These are phyloP conservation scores for Fraxinus anomala DNA, from an alignment of 257 asterid species.

Conservation along the genomic window DNA sequence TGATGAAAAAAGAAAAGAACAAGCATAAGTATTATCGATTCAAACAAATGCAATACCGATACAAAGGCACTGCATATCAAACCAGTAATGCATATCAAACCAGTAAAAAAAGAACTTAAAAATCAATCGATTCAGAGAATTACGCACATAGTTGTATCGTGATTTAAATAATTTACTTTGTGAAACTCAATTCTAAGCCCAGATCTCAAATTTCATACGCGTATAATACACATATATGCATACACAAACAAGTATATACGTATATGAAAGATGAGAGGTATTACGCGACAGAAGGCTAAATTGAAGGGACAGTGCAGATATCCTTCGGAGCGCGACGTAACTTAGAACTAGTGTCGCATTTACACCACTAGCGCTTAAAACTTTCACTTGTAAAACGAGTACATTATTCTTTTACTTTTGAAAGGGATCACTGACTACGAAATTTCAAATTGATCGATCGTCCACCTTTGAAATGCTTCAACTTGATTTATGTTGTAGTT, in stretches of 20 bases:
- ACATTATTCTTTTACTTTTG: too few relatives aligned
- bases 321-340: background rate
- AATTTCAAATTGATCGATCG: too few relatives aligned
- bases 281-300: background rate
- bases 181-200: constrained; percentile 9
- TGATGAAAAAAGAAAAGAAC: too few relatives aligned
- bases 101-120: constrained; percentile 2
- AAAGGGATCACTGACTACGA: too few relatives aligned
- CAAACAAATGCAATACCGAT: background rate
- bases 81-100: constrained; percentile 8
- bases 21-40: background rate
- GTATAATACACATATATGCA: background rate
- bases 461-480: too few relatives aligned
- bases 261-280: background rate
- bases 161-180: constrained; percentile 13
- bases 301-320: background rate
- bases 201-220: constrained; percentile 19
- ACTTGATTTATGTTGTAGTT: too few relatives aligned
- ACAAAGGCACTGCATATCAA: constrained; percentile 5
- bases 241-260: background rate
- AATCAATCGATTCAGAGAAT: constrained; percentile 10
- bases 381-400: too few relatives aligned
- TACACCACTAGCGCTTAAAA: too few relatives aligned
- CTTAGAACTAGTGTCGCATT: too few relatives aligned
- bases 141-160: background rate